Percentiles rank a stretch among this genome's conserved stretches.
phyloP scores from a whole-genome alignment of 306 rosid species.

The Cyamopsis tetragonoloba region DNA sequence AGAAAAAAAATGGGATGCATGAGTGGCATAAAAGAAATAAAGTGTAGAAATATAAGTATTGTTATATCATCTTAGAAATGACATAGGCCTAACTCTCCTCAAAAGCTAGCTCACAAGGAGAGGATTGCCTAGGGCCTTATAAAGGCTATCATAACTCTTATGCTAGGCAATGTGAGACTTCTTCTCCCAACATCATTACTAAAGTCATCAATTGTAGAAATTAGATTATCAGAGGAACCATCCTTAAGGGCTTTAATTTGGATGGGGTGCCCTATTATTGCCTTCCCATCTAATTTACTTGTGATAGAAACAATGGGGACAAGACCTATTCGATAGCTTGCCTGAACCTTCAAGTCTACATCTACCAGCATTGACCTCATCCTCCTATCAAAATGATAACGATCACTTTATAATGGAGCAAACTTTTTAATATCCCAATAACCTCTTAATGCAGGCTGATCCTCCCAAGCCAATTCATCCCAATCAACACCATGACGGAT shows the following conservation, averaged over 20 bases:
- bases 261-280: constrained; percentile 91
- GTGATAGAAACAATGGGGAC: constrained; percentile 91
- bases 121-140: too few relatives aligned
- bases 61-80: too few relatives aligned
- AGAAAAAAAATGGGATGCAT: too few relatives aligned
- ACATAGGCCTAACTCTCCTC: too few relatives aligned
- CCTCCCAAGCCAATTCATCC: constrained; percentile 73
- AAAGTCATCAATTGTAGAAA: constrained; percentile 54
- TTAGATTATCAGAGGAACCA: constrained; percentile 61
- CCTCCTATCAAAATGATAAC: constrained; percentile 48
- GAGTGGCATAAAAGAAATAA: too few relatives aligned
- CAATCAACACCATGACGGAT: constrained; percentile 47
- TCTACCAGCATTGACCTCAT: constrained; percentile 60
- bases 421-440: constrained; percentile 58
- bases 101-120: too few relatives aligned
- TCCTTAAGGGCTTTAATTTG: constrained; percentile 75
- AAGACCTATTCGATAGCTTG: constrained; percentile 73
- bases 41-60: too few relatives aligned
- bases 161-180: too few relatives aligned
- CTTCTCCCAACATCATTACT: constrained; percentile 58
- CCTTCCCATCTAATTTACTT: constrained; percentile 85
- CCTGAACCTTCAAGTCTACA: constrained; percentile 86
- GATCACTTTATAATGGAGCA: constrained; percentile 40
- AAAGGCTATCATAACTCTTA: too few relatives aligned
- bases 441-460: constrained; percentile 54